Percentiles rank a stretch among this genome's conserved stretches.
Conservation (phyloP, 2,329 filamentous ascomycete species). For the Fusarium continuum region DNA sequence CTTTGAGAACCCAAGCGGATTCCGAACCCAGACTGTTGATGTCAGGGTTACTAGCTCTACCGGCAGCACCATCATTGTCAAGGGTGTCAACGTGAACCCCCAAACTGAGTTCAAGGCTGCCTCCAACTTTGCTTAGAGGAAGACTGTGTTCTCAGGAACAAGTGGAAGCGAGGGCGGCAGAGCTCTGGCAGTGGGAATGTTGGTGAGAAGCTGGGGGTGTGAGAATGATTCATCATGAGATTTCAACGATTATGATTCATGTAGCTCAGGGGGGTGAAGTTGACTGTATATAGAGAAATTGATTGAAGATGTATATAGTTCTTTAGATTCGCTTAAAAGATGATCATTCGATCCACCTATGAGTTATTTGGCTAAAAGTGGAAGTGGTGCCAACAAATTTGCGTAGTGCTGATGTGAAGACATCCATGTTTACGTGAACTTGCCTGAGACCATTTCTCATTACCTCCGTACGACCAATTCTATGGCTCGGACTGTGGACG, state of each 20-base stretch:
- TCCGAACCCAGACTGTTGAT: constrained; percentile 62
- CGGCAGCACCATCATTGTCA: constrained; percentile 62
- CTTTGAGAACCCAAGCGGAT: constrained; percentile 68
- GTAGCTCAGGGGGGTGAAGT: not conserved
- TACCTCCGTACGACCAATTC: not conserved
- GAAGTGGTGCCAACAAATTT: not conserved
- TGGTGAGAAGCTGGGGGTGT: not conserved
- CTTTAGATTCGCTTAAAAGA: not conserved
- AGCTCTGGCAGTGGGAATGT: not conserved
- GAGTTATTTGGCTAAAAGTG: rapidly evolving
- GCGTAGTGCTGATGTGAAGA: not conserved
- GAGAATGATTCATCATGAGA: not conserved
- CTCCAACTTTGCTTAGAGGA: constrained; percentile 44
- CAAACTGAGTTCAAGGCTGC: constrained; percentile 42
- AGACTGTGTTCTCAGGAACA: no score
- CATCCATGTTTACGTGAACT: not conserved
- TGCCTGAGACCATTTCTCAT: not conserved
- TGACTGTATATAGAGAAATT: not conserved
- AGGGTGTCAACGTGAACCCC: constrained; percentile 56
- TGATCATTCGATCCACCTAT: no score
- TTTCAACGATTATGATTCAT: not conserved
- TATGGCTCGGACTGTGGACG: not conserved
- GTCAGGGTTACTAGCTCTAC: constrained; percentile 64
- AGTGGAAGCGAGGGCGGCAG: no score
- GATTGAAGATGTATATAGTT: not conserved